Percentiles rank a stretch among this genome's conserved stretches.
These are phyloP conservation scores for Calvatia gigantea DNA, from an alignment of 768 basidiomycete species.

Conservation along the genomic window DNA sequence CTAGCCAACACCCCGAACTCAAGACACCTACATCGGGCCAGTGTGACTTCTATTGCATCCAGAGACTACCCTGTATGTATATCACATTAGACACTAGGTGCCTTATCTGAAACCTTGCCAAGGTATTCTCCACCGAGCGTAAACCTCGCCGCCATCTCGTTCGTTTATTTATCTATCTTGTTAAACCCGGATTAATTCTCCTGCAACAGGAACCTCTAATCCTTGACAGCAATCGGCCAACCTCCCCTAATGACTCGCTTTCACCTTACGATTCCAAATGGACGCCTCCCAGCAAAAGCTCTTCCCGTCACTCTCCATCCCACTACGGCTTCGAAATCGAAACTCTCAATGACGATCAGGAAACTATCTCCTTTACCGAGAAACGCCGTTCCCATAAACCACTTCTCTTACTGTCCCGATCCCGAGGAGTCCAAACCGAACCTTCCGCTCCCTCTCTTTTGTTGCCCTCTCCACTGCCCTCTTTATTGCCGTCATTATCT, in stretches of 20 bases:
- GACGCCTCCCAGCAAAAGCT: slow-evolving; percentile 23
- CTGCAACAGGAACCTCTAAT: slow-evolving; percentile 35
- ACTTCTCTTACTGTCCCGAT: slow-evolving; percentile 54
- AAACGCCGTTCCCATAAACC: slow-evolving; percentile 37
- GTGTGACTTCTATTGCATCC: slow-evolving; percentile 38
- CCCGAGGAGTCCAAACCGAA: slow-evolving; percentile 72
- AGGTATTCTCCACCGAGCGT: slow-evolving; percentile 7
- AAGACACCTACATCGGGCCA: slow-evolving; percentile 38
- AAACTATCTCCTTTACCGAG: slow-evolving; percentile 26
- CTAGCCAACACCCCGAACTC: slow-evolving; percentile 39
- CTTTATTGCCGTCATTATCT: slow-evolving; percentile 36
- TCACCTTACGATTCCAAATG: slow-evolving; percentile 30
- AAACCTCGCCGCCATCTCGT: slow-evolving; percentile 9
- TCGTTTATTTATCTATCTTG: background rate
- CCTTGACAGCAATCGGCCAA: slow-evolving; percentile 41
- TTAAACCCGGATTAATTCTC: background rate
- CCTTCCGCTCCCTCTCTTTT: slow-evolving; percentile 24
- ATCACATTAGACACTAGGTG: background rate
- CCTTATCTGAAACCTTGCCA: background rate
- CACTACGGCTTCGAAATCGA: slow-evolving; percentile 45
- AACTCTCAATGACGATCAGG: slow-evolving; percentile 30
- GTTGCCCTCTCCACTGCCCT: slow-evolving; percentile 29
- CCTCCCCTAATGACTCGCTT: slow-evolving; percentile 36
- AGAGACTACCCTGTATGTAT: slow-evolving; percentile 31
- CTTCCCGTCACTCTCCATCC: slow-evolving; percentile 28